These are phyloP conservation scores for Fusarium brachygibbosum DNA, from an alignment of 2,329 filamentous ascomycete species.

Conservation along the genomic window DNA sequence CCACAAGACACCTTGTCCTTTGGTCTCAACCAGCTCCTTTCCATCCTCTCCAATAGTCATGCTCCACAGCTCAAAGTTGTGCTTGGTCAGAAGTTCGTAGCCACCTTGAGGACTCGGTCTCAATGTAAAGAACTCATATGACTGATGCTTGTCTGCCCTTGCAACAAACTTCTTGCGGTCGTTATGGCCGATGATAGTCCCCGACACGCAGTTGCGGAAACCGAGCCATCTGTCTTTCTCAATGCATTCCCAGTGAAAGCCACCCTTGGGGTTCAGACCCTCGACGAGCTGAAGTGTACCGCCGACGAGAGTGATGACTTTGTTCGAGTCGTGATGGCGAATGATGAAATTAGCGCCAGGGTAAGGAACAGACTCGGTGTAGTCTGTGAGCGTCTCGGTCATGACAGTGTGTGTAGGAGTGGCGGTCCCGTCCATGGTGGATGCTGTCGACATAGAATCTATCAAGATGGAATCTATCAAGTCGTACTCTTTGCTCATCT, in stretches of 20 bases:
- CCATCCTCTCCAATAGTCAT: slow-evolving; percentile 46
- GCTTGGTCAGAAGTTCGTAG: slow-evolving; percentile 51
- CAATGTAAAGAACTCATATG: slow-evolving; percentile 51
- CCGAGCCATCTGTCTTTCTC: slow-evolving; percentile 56
- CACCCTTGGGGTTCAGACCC: slow-evolving; percentile 31
- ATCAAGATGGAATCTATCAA: slow-evolving; percentile 27
- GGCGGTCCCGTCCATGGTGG: slow-evolving; percentile 29
- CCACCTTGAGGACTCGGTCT: slow-evolving; percentile 51
- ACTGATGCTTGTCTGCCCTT: slow-evolving; percentile 41
- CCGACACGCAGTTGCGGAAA: slow-evolving; percentile 54
- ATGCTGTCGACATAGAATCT: slow-evolving; percentile 41
- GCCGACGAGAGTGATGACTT: slow-evolving; percentile 50
- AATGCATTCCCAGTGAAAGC: slow-evolving; percentile 56
- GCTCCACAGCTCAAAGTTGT: slow-evolving; percentile 49
- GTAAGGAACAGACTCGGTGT: slow-evolving; percentile 39
- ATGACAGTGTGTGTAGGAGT: slow-evolving; percentile 39
- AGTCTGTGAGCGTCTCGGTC: slow-evolving; percentile 16
- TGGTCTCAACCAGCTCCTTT: slow-evolving; percentile 45
- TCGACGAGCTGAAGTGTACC: slow-evolving; percentile 48
- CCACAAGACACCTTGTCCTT: slow-evolving; percentile 50
- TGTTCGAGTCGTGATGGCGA: slow-evolving; percentile 44
- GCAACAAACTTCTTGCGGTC: slow-evolving; percentile 42
- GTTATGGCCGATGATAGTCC: slow-evolving; percentile 53
- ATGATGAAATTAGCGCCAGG: slow-evolving; percentile 52
- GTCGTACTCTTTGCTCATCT: slow-evolving; percentile 41